Evolutionary conservation across 2,329 filamentous ascomycete genomes (phyloP).

Genomic region (Raffaelea arxii): DNA sequence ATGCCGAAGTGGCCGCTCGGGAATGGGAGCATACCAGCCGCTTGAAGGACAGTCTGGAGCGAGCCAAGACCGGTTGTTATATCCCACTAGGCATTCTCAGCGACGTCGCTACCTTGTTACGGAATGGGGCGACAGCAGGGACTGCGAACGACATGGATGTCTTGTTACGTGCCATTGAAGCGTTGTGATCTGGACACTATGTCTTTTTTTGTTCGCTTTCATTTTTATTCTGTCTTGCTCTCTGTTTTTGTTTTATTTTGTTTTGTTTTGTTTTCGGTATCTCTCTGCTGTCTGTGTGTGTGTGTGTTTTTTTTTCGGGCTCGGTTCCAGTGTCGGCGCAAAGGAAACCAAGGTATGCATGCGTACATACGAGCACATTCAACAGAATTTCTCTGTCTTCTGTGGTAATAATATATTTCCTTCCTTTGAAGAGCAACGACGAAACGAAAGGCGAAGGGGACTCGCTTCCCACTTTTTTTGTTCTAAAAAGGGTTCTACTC

Average conservation of each 20-base stretch:
- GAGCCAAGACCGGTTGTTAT: conserved; percentile 67
- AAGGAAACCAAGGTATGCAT: too few species aligned
- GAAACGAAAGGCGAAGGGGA: too few species aligned
- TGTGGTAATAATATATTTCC: too few species aligned
- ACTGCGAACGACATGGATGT: conserved; percentile 39
- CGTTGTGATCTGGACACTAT: conserved; percentile 29
- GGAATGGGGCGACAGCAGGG: conserved; percentile 30
- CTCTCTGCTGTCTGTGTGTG: background rate
- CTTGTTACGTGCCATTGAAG: conserved; percentile 49
- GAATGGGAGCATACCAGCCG: conserved; percentile 94
- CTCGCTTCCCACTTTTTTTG: too few species aligned
- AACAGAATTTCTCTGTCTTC: too few species aligned
- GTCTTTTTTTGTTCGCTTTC: background rate
- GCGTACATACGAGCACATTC: too few species aligned
- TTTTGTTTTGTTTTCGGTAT: background rate
- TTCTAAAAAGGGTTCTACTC: too few species aligned
- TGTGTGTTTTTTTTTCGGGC: background rate
- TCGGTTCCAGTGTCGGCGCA: too few species aligned
- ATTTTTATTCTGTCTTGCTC: background rate
- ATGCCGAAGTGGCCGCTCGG: conserved; percentile 77
- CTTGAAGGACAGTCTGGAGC: conserved; percentile 79
- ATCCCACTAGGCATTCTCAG: conserved; percentile 80
- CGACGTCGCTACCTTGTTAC: conserved; percentile 71
- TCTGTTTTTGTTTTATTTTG: background rate
- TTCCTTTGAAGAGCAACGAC: too few species aligned